Conservation (phyloP, 257 asterid species). For the Lantana camara region DNA sequence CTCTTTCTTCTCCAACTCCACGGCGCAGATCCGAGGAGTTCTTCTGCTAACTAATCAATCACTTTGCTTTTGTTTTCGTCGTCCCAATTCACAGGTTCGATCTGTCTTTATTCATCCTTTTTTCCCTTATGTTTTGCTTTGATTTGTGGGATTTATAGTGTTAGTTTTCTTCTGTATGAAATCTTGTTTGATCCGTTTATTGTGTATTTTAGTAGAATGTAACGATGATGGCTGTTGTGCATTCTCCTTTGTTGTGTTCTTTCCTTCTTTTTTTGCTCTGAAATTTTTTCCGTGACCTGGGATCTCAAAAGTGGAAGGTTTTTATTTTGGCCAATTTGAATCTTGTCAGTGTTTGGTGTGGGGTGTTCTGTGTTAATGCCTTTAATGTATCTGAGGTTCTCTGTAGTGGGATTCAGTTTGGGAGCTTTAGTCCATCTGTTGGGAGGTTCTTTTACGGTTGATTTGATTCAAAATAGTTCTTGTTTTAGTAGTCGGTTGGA, state of each 20-base stretch:
- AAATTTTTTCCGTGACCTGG: background rate
- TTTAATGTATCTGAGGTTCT: background rate
- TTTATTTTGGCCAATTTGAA: background rate
- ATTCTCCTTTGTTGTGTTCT: background rate
- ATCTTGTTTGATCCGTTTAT: conserved; percentile 22
- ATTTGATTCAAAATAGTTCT: conserved; percentile 7
- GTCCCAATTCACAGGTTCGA: conserved; percentile 33
- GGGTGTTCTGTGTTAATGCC: background rate
- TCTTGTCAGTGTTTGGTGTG: background rate
- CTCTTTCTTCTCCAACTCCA: conserved; percentile 36
- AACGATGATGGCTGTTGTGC: background rate
- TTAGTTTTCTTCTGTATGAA: background rate
- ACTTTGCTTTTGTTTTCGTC: background rate
- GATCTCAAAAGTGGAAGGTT: conserved; percentile 24
- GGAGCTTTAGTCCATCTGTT: background rate
- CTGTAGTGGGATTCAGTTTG: background rate
- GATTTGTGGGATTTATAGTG: conserved; percentile 5
- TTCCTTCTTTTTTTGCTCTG: background rate
- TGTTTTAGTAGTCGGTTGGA: background rate
- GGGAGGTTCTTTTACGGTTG: background rate
- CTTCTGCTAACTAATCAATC: conserved; percentile 26
- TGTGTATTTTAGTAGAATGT: background rate
- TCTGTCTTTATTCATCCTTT: background rate
- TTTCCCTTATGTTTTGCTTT: background rate
- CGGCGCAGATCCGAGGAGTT: conserved; percentile 58